Conservation (phyloP, 805 yeast species). For the Kazachstania martiniae region DNA sequence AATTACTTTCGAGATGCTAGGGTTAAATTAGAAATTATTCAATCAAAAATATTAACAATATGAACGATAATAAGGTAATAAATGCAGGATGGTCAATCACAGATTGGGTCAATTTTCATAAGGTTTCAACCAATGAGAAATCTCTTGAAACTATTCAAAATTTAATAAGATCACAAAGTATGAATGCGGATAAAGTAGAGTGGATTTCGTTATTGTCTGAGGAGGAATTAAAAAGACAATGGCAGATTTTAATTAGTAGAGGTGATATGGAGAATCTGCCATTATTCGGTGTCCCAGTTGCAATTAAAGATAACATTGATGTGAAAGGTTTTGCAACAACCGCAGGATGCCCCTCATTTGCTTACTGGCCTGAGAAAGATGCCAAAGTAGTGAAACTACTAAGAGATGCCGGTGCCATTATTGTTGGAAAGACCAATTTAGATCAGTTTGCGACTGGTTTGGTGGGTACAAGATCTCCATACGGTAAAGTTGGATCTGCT, state of each 20-base stretch:
- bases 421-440: constrained; percentile 87
- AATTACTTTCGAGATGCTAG: no score
- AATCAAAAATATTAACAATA: no score
- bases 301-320: constrained; percentile 91
- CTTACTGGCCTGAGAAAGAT: constrained; percentile 58
- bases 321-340: constrained; percentile 76
- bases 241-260: constrained; percentile 61
- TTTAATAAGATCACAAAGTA: constrained; percentile 37
- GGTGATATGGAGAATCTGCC: constrained; percentile 45
- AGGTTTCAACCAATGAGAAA: constrained; percentile 45
- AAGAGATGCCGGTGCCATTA: constrained; percentile 83
- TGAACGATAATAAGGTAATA: no score
- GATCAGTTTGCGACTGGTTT: constrained; percentile 98
- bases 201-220: constrained; percentile 76
- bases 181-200: constrained; percentile 59
- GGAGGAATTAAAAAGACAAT: constrained; percentile 61
- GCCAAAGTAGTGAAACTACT: constrained; percentile 66
- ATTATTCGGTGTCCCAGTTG: constrained; percentile 89
- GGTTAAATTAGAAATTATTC: no score
- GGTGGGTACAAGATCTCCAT: constrained; percentile 92
- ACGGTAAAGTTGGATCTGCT: constrained; percentile 78
- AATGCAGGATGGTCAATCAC: constrained; percentile 83
- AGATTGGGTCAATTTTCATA: constrained; percentile 70
- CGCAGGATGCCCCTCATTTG: constrained; percentile 87
- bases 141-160: constrained; percentile 41